phyloP scores from a whole-genome alignment of 2,329 filamentous ascomycete species.

The Zasmidium angulare region DNA sequence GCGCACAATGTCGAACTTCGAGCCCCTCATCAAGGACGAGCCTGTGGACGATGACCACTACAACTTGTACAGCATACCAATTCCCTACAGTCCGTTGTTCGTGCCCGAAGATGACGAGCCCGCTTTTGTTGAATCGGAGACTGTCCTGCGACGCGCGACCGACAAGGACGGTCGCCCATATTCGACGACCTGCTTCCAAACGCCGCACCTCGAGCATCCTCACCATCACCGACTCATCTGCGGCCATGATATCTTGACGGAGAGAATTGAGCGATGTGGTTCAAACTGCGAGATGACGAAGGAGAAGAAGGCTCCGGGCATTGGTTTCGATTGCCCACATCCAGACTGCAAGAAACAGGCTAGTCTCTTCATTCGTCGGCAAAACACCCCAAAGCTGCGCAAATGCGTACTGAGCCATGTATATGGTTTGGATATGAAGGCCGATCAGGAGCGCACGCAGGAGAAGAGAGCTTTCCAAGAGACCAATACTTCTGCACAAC shows the following conservation, averaged over 20 bases:
- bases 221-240: constrained; percentile 3
- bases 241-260: constrained; percentile 1
- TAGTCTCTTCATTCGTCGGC: not conserved
- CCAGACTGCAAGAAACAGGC: not conserved
- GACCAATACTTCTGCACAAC: too few relatives aligned
- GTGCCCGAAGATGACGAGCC: not conserved
- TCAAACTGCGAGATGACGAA: not conserved
- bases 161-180: not conserved
- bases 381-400: not conserved
- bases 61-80: too few relatives aligned
- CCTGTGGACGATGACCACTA: not conserved
- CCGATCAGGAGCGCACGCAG: not conserved
- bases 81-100: not conserved
- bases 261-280: not conserved
- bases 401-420: constrained; percentile 1
- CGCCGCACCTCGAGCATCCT: not conserved
- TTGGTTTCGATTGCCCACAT: not conserved
- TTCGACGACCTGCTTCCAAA: not conserved
- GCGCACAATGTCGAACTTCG: not conserved
- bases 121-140: not conserved
- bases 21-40: not conserved
- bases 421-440: not conserved
- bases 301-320: not conserved
- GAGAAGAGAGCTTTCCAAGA: not conserved
- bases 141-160: not conserved